Evolutionary conservation across 2,329 filamentous ascomycete genomes (phyloP), one percentile per base, ranked within the genome.

Genomic region (Fusarium sp.): DNA sequence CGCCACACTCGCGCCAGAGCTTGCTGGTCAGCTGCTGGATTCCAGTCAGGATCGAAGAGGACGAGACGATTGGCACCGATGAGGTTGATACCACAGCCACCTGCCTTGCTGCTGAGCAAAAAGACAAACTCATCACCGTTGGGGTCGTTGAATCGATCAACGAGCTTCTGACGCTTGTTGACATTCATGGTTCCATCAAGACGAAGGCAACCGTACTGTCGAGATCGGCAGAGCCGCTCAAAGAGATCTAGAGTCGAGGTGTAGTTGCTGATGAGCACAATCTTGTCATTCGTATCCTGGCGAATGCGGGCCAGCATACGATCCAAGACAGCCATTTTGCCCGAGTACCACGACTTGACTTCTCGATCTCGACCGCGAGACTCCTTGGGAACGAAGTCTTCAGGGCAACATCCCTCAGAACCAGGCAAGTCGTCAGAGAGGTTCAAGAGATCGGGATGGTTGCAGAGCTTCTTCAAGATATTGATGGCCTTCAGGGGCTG

Each of bases 121-220:
- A 99, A 99, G 63, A 99, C 90, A 74, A 98, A 98, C 79, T 99
- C 97, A 2, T 89, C 87, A 1, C 95, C 95, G 7, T 96, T 89
- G 0, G 97, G 97, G 76, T 99, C 92, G 80, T 99, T 99, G 88
- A 99, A 99, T 76, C 93, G 96, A 86, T 99, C 97, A 9, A 99
- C 97, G 2, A 99, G 90, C 84, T 98, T 99, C 80, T 98, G 94
- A 12, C 97, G 92, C 84, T 99, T 99, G 82, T 93, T 97, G 76
- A 98, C 95, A 79, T 95, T 97, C 97, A 99, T 98, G 9, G 94
- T 97, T 52, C 97, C 97, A 79, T 99, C 97, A 4, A 99, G 92
- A 32, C 97, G 93, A 61, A 99, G 88, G 75, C 88, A 93, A 45
- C 96, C 96, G 79, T 99, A 99, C 4, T 88, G 90, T 17, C 95